Conservation (phyloP, 306 rosid genomes). For the Mimosa bimucronata region DNA sequence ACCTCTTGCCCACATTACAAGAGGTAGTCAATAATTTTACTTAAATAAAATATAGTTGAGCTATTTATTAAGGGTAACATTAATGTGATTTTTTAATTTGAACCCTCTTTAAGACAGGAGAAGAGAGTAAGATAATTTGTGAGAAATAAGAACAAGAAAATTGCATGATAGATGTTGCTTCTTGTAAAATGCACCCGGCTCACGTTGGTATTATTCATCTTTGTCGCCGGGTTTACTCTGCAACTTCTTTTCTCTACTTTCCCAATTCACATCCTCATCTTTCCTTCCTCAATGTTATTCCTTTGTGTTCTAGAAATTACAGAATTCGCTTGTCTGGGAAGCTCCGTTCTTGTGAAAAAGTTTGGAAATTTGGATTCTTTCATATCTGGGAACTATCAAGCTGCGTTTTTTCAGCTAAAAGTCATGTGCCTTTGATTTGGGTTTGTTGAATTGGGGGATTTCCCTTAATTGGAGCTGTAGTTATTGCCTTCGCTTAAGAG, state of each 20-base stretch:
- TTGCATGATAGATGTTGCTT: neutral
- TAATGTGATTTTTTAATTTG: too few species aligned
- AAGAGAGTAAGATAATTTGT: too few species aligned
- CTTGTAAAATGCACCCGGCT: constrained; percentile 6
- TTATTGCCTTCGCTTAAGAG: neutral
- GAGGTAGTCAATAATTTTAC: too few species aligned
- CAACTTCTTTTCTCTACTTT: constrained; percentile 37
- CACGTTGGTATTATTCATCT: constrained; percentile 35
- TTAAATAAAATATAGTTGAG: too few species aligned
- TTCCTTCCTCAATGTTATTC: neutral
- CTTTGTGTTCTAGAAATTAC: too few species aligned
- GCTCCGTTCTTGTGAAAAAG: neutral
- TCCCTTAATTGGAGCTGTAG: constrained; percentile 4
- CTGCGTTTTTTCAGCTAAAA: constrained; percentile 35
- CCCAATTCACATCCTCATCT: constrained; percentile 4
- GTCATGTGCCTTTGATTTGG: neutral
- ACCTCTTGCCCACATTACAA: too few species aligned
- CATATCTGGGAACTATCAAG: constrained; percentile 8
- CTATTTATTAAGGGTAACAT: too few species aligned
- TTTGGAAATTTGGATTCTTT: neutral
- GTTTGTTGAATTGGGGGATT: constrained; percentile 5
- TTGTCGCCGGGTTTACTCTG: constrained; percentile 22
- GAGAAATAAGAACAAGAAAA: neutral
- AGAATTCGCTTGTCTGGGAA: neutral
- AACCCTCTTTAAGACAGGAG: too few species aligned